A percentile compares a stretch with the other conserved stretches of the same genome.
phyloP scores from a whole-genome alignment of 257 asterid species.

The Solanum etuberosum region DNA sequence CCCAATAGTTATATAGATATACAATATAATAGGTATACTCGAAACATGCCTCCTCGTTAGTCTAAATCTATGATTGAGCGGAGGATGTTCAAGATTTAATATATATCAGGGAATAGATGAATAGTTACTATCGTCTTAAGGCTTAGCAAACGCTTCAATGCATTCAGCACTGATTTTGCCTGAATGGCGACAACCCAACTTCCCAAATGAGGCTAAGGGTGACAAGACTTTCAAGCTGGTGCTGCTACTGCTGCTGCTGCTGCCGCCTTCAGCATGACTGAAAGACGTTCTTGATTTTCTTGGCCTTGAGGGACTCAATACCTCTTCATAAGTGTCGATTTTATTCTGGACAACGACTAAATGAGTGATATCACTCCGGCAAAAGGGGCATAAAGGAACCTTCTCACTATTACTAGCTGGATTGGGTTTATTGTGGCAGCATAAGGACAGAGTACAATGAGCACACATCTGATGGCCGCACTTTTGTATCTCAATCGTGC shows the following conservation, averaged over 20 bases:
- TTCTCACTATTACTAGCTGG: conserved; percentile 21
- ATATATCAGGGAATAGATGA: background rate
- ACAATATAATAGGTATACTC: background rate
- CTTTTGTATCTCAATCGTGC: conserved; percentile 58
- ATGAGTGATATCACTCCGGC: conserved; percentile 50
- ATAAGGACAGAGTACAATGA: conserved; percentile 54
- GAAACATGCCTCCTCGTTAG: background rate
- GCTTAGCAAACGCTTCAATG: conserved; percentile 31
- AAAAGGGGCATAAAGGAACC: conserved; percentile 68
- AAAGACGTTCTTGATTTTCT: conserved; percentile 32
- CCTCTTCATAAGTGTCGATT: conserved; percentile 22
- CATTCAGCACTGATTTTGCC: conserved; percentile 46
- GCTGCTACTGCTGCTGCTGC: conserved; percentile 21
- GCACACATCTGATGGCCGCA: conserved; percentile 93
- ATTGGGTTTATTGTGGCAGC: conserved; percentile 57
- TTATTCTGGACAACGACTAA: conserved; percentile 42
- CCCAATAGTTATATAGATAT: background rate
- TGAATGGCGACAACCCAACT: conserved; percentile 30
- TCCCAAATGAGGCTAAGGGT: conserved; percentile 49
- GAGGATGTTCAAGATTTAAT: background rate
- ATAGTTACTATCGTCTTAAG: background rate
- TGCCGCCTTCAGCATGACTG: conserved; percentile 32
- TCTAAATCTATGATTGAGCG: background rate
- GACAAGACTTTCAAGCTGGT: conserved; percentile 51
- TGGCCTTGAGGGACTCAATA: conserved; percentile 32